Conservation (phyloP, 768 basidiomycete genomes). For the Suillus subalutaceus region DNA sequence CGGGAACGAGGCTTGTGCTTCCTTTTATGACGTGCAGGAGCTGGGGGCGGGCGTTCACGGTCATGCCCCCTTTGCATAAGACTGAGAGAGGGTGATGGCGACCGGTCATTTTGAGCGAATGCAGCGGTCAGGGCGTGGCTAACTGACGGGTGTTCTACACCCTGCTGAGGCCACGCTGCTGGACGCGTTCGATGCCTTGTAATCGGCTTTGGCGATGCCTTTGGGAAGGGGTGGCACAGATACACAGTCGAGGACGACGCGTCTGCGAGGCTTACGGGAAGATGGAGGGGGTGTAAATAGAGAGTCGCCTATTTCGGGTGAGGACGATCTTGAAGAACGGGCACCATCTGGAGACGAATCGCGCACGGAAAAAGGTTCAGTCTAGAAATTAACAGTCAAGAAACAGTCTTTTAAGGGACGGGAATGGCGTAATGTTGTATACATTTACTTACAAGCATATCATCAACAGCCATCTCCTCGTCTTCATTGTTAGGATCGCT, state of each 20-base stretch:
- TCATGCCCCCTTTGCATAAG: slow-evolving; percentile 29
- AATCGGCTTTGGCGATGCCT: slow-evolving; percentile 24
- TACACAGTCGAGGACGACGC: slow-evolving; percentile 20
- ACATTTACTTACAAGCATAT: slow-evolving; percentile 23
- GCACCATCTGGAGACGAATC: neutral
- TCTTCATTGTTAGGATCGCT: slow-evolving; percentile 25
- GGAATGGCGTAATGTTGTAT: neutral
- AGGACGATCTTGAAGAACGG: slow-evolving; percentile 11
- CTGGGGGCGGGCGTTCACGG: slow-evolving; percentile 1
- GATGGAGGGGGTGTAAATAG: slow-evolving; percentile 36
- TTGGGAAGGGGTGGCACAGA: slow-evolving; percentile 25
- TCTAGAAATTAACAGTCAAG: slow-evolving; percentile 5
- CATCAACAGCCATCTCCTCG: slow-evolving; percentile 17
- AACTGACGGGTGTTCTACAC: neutral
- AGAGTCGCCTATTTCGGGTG: slow-evolving; percentile 17
- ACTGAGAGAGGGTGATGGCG: neutral
- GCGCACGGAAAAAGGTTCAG: neutral
- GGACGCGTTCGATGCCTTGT: slow-evolving; percentile 12
- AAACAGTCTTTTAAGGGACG: slow-evolving; percentile 6
- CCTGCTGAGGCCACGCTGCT: neutral
- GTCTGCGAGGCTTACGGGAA: slow-evolving; percentile 15
- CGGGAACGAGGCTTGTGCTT: neutral
- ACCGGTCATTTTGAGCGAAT: slow-evolving; percentile 1
- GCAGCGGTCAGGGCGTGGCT: slow-evolving; percentile 1
- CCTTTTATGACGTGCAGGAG: neutral